Conservation (phyloP, 78 protist genomes). For the Emiliania huxleyi region DNA sequence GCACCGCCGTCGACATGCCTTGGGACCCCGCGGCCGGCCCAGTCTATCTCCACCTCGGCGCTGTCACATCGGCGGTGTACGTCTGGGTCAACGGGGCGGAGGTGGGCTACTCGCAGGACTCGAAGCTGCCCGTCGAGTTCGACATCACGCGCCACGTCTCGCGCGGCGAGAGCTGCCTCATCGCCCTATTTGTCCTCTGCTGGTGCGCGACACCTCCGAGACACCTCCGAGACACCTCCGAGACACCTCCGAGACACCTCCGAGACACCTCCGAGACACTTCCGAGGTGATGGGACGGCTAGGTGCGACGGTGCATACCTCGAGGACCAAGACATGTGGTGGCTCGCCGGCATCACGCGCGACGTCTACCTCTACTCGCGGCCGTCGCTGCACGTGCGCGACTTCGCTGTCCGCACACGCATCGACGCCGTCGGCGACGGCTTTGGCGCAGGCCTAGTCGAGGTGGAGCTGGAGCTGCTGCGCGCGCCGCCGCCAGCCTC, state of each 20-base stretch:
- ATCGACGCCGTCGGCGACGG: too few species aligned
- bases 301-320: slow-evolving; percentile 17
- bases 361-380: neutral
- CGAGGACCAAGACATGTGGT: slow-evolving; percentile 46
- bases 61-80: slow-evolving; percentile 7
- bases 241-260: too few species aligned
- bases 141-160: neutral
- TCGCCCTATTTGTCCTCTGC: neutral
- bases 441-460: too few species aligned
- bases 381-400: neutral
- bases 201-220: neutral
- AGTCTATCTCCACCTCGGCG: neutral
- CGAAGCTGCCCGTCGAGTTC: slow-evolving; percentile 3
- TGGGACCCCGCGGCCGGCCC: neutral
- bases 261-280: too few species aligned
- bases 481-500: too few species aligned
- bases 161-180: neutral
- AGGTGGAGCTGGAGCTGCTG: too few species aligned
- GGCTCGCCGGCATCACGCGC: slow-evolving; percentile 22
- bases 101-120: slow-evolving; percentile 32
- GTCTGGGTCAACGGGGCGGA: neutral
- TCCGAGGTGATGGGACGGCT: too few species aligned
- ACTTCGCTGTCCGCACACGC: neutral
- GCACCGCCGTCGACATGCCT: neutral
- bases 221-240: too few species aligned